Evolutionary conservation across 805 yeast species (phyloP).

Genomic region (Kuraishia hungarica): DNA sequence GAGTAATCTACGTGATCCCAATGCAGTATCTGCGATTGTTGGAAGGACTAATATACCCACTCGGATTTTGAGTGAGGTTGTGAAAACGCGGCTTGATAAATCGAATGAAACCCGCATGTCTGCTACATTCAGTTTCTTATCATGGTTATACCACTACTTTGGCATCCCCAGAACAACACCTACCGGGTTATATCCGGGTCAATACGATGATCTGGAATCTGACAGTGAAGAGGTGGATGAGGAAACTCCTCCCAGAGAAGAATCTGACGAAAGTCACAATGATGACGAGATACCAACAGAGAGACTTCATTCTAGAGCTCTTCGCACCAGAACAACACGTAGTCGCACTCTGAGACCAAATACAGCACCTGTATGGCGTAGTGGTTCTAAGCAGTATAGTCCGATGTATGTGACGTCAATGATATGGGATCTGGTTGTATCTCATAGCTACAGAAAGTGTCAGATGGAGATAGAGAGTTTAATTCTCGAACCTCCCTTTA

Average conservation of each 20-base stretch:
- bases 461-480: constrained; percentile 27
- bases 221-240: too few relatives aligned
- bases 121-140: not conserved
- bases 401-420: constrained; percentile 32
- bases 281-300: not conserved
- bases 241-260: not conserved
- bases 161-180: not conserved
- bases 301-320: not conserved
- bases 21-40: not conserved
- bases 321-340: not conserved
- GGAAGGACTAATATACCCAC: not conserved
- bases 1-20: not conserved
- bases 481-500: constrained; percentile 32
- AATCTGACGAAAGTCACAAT: not conserved
- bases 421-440: constrained; percentile 32
- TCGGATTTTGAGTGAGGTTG: not conserved
- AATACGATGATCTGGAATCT: not conserved
- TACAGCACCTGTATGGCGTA: constrained; percentile 29
- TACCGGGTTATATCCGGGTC: not conserved
- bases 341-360: not conserved
- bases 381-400: constrained; percentile 30
- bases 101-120: not conserved
- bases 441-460: constrained; percentile 25
- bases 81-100: not conserved
- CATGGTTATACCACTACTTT: not conserved